Evolutionary conservation across 2,329 filamentous ascomycete genomes (phyloP).

Genomic region (Malbranchea cinnamomea): DNA sequence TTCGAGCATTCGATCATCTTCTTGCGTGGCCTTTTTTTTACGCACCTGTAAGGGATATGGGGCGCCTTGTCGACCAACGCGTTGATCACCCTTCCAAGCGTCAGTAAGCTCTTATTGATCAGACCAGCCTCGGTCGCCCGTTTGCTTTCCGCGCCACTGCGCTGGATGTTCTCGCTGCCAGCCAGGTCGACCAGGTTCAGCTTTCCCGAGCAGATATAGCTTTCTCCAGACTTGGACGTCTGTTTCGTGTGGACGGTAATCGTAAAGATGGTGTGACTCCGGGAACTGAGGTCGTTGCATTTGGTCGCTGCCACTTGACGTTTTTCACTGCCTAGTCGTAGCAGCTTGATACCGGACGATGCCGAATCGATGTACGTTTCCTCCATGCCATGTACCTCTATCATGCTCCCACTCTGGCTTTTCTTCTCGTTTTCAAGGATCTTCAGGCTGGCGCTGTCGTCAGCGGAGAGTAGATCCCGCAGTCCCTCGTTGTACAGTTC

Average conservation of each 20-base stretch:
- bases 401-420: conserved; percentile 61
- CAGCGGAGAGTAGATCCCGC: conserved; percentile 68
- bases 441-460: conserved; percentile 77
- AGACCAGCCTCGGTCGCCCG: conserved; percentile 86
- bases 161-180: conserved; percentile 93
- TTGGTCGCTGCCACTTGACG: conserved; percentile 99
- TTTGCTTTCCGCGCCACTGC: conserved; percentile 96
- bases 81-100: conserved; percentile 91
- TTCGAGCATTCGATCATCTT: background rate
- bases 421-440: conserved; percentile 82
- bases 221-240: conserved; percentile 67
- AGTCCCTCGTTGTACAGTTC: conserved; percentile 97
- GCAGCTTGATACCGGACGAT: conserved; percentile 68
- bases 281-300: conserved; percentile 93
- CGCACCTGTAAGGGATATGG: conserved; percentile 70
- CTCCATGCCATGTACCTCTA: conserved; percentile 98
- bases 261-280: conserved; percentile 95
- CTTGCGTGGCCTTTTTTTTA: too few species aligned
- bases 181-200: conserved; percentile 93
- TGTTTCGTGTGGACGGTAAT: conserved; percentile 84
- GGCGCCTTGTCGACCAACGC: conserved; percentile 78
- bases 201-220: conserved; percentile 81
- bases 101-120: conserved; percentile 96
- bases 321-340: conserved; percentile 80
- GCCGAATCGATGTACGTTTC: conserved; percentile 84